Conservation (phyloP, 257 asterid genomes). For the Cynanchum wilfordii region DNA sequence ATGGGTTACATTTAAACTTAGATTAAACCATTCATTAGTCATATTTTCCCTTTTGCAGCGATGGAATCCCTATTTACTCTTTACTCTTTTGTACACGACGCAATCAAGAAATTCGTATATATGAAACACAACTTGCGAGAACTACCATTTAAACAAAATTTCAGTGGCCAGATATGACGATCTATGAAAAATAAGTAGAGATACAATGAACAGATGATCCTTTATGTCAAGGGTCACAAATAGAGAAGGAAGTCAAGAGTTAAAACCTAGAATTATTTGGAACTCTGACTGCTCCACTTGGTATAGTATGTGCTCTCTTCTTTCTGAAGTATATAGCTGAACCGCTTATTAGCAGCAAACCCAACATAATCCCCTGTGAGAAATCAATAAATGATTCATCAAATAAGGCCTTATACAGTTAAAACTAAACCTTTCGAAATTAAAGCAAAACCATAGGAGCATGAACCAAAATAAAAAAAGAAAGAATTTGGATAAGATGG, state of each 20-base stretch:
- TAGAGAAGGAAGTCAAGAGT: neutral
- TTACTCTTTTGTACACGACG: too few relatives aligned
- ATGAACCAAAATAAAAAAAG: neutral
- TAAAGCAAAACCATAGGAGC: neutral
- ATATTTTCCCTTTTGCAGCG: too few relatives aligned
- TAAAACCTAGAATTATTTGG: constrained; percentile 70
- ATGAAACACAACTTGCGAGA: too few relatives aligned
- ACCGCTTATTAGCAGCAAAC: constrained; percentile 67
- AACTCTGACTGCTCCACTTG: constrained; percentile 56
- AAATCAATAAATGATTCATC: neutral
- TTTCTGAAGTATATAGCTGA: constrained; percentile 65
- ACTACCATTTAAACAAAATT: too few relatives aligned
- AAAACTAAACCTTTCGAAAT: neutral
- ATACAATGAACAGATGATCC: neutral
- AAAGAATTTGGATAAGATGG: neutral
- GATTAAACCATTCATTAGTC: too few relatives aligned
- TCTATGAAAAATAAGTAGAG: neutral
- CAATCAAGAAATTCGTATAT: too few relatives aligned
- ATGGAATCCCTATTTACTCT: too few relatives aligned
- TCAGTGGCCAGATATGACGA: neutral
- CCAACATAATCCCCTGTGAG: constrained; percentile 58
- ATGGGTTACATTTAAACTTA: too few relatives aligned
- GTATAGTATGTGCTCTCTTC: constrained; percentile 37
- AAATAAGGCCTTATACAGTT: neutral
- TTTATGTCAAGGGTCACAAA: neutral